phyloP scores from a whole-genome alignment of 2,329 filamentous ascomycete genomes.

The Aspergillus ochraceus region DNA sequence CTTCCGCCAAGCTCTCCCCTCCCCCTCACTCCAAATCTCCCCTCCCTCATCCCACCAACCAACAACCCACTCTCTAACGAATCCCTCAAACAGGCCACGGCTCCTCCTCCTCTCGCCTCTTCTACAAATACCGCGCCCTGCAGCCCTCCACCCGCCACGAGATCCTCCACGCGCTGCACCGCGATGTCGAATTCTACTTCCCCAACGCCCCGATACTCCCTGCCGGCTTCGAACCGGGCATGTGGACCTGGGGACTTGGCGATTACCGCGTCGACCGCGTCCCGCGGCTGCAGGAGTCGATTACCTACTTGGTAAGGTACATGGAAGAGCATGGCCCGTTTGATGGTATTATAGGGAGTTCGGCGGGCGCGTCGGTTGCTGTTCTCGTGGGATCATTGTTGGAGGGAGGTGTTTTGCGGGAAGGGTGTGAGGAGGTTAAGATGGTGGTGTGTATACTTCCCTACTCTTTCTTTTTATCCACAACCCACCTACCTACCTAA shows the following conservation, averaged over 20 bases:
- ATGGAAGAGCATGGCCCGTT: slow-evolving; percentile 4
- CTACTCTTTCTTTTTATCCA: too few species aligned
- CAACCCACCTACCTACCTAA: too few species aligned
- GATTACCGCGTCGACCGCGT: background rate
- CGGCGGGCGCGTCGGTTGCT: slow-evolving; percentile 3
- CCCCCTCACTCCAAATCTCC: background rate
- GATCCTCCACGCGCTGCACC: background rate
- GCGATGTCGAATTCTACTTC: background rate
- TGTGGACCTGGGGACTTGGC: background rate
- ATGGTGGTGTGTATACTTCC: background rate
- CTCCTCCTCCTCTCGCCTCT: background rate
- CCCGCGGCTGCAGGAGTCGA: background rate
- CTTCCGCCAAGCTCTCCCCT: too few species aligned
- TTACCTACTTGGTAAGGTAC: background rate
- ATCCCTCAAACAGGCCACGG: background rate
- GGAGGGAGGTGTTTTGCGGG: background rate
- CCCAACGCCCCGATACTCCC: background rate
- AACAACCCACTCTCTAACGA: background rate
- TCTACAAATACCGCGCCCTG: background rate
- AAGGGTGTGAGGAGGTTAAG: background rate
- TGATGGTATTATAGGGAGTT: slow-evolving; percentile 2
- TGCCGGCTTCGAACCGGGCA: background rate
- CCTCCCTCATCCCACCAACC: background rate
- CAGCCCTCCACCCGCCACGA: background rate
- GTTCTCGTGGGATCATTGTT: background rate